Base-by-base conservation (phyloP, 2,329 filamentous ascomycete genomes). In the Periconia sp. region DNA sequence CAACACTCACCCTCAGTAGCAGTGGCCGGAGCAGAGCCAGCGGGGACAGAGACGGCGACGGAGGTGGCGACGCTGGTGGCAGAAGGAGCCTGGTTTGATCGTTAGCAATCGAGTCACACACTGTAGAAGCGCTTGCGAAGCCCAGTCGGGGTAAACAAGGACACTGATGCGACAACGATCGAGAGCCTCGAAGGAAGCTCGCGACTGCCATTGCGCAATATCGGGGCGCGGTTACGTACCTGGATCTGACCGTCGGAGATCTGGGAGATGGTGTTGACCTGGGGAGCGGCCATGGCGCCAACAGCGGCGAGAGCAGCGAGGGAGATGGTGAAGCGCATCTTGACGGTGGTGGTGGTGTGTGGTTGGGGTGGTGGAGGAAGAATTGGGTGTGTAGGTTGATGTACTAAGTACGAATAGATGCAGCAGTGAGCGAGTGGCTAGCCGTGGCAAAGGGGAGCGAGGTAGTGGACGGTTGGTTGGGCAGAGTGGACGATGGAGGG, bases 191-290 rank as follows among this genome's bases (percentile, higher is more conserved):
- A n/a, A n/a, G 28, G 16, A 30, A 23, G 12, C 5, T 7, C 10
- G 31, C 5, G 17, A 18, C n/a, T n/a, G n/a, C n/a, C n/a, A n/a
- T n/a, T n/a, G n/a, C 18, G 16, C 4, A 18, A 25, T 26, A 19
- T 3, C 13, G 11, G 22, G 4, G 19, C 5, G 24, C 17, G 9
- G 30, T n/a, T 26, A 35, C 43, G 15, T 26, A 41, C 66, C 57
- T 70, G 66, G 50, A 69, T 65, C 63, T 70, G 66, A 33, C 66
- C 66, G 43, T 70, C 66, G 42, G 50, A 53, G 54, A 70, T 70
- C 61, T 70, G 66, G 39, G 62, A 57, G 59, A 70, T 69, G 47
- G 63, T 57, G 43, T 61, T 50, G 46, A 50, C 46, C 59, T 65
- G 61, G 23, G 62, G 57, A 31, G 54, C 48, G 36, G 62, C 65